Base-by-base conservation (phyloP, 345 rosid species). In the Carallia brachiata region DNA sequence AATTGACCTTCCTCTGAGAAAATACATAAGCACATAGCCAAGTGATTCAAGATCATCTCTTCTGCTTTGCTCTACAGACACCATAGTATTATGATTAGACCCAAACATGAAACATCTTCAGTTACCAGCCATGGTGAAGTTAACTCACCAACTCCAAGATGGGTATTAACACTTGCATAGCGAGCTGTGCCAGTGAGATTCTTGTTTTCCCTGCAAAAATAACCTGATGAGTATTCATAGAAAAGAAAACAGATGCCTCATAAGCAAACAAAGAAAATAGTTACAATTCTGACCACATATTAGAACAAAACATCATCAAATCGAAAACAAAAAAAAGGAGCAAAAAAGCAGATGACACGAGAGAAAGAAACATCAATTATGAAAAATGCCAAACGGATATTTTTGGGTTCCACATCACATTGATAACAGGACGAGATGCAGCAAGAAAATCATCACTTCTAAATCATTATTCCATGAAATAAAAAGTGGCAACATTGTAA, bases 41-140 rank as follows among this genome's bases (percentile, higher is more conserved):
- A 95, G 97, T 23, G 98, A 95, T 80, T 94, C 99, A 78, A 95
- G 84, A 86, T 92, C 98, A 84, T 94, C 99, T 81, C 99, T 84
- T 82, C 99, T 83, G 83, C 98, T 95, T 89, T 92, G 99, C 75
- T 95, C 97, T 95, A 90, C 76, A 78, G 62, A 3, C 31, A 67
- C 63, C 70, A 72, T 6, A 44, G 13, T 47, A 31, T 23, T 3
- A 27, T 3, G 70, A 23, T 73, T 44, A 37, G 67, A 59, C 52
- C 37, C 67, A 52, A 63, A 6, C 10, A 15, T 8, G 40, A 63
- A 10, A 47, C 69, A 61, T 19, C 12, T 59, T 62, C 61, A 59
- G 30, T 30, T 19, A 37, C 7, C 13, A 53, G 66, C 13, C 12
- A 61, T 19, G 18, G 30, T 47, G 59, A 50, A 54, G 32, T 70